A percentile compares a stretch with the other conserved stretches of the same genome.
These are phyloP conservation scores for Parastagonospora nodorum DNA, from an alignment of 2,329 filamentous ascomycete genomes.

Conservation along the genomic window DNA sequence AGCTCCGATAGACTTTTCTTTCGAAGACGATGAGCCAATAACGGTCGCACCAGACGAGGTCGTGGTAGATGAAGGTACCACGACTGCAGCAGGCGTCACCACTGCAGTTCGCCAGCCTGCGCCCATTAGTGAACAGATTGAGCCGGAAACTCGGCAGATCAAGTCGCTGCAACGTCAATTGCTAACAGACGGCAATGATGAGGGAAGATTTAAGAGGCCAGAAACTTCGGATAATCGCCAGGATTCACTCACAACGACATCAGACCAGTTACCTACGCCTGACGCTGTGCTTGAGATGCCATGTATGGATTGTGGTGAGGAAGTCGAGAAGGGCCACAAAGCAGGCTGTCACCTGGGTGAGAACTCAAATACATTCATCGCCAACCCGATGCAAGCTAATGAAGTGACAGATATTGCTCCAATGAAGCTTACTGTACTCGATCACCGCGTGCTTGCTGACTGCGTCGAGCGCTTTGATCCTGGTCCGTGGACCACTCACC, in stretches of 20 bases:
- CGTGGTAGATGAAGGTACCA: no score
- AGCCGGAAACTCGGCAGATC: no score
- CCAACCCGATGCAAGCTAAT: neutral
- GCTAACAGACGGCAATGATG: no score
- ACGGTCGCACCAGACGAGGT: no score
- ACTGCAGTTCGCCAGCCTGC: no score
- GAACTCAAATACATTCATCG: neutral
- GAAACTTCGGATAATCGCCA: neutral
- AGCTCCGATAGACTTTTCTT: no score
- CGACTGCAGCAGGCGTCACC: no score
- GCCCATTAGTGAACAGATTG: no score
- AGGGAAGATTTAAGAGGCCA: no score
- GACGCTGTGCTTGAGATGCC: constrained; percentile 9
- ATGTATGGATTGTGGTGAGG: constrained; percentile 34
- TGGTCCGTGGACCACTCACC: constrained; percentile 29
- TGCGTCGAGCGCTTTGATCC: constrained; percentile 27
- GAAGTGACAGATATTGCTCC: constrained; percentile 8
- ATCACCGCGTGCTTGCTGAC: constrained; percentile 18
- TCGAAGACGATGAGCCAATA: no score
- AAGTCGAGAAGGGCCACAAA: constrained; percentile 7
- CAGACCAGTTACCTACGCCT: neutral
- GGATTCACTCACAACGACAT: neutral
- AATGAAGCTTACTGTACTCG: constrained; percentile 9
- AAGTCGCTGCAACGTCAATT: no score
- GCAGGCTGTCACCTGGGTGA: constrained; percentile 28